phyloP scores from a whole-genome alignment of 73 alveolate genomes.

The Symbiodinium pilosum region DNA sequence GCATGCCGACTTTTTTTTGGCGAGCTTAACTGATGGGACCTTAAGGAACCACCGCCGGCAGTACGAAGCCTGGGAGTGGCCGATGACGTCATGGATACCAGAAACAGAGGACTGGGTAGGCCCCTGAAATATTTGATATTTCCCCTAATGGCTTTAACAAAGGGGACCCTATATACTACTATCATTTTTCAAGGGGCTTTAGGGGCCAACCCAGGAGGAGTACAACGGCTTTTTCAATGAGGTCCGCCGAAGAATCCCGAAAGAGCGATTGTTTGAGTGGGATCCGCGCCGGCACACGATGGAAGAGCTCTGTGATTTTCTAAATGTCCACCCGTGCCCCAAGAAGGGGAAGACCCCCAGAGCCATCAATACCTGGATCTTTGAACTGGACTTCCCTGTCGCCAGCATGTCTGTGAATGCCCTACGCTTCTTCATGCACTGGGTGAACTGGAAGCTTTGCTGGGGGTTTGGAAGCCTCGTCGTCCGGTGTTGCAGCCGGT shows the following conservation, averaged over 20 bases:
- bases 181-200: background rate
- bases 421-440: constrained; percentile 41
- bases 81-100: constrained; percentile 20
- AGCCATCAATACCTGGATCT: constrained; percentile 93
- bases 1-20: too few species aligned
- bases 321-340: constrained; percentile 46
- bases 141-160: too few species aligned
- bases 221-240: constrained; percentile 3
- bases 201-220: background rate
- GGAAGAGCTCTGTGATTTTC: constrained; percentile 48
- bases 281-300: constrained; percentile 61
- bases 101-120: too few species aligned
- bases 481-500: background rate
- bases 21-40: too few species aligned
- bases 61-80: constrained; percentile 57
- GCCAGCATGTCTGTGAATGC: constrained; percentile 29
- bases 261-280: constrained; percentile 60
- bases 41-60: constrained; percentile 80
- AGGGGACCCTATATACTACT: background rate
- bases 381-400: constrained; percentile 68
- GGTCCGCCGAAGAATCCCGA: background rate
- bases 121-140: too few species aligned
- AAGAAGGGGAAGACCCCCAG: constrained; percentile 44
- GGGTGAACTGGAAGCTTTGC: constrained; percentile 73
- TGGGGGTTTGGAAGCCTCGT: background rate